phyloP scores from a whole-genome alignment of 257 asterid genomes.

The Linaria vulgaris region DNA sequence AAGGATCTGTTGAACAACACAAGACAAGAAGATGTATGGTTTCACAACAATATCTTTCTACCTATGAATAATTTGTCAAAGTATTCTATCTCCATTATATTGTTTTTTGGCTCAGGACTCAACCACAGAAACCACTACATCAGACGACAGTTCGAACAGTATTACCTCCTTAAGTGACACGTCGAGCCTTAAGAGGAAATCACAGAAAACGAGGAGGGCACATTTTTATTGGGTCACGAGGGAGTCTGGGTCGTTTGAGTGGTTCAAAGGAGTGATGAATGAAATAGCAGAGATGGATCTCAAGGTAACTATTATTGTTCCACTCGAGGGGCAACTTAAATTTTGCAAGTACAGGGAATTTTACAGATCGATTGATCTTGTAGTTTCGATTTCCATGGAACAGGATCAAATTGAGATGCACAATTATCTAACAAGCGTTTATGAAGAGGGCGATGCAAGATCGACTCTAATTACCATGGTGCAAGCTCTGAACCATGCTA shows the following conservation, averaged over 20 bases:
- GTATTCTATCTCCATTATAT: background rate
- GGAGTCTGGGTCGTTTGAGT: conserved; percentile 89
- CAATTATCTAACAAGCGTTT: conserved; percentile 85
- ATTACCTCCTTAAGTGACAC: conserved; percentile 53
- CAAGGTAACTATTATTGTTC: conserved; percentile 48
- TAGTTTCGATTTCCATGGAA: conserved; percentile 20
- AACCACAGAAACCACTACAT: conserved; percentile 63
- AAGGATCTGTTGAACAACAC: conserved; percentile 76
- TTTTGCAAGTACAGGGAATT: background rate
- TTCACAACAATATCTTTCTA: background rate
- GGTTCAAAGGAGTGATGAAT: conserved; percentile 96
- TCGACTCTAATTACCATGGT: conserved; percentile 95
- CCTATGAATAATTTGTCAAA: background rate
- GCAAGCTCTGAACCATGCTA: conserved; percentile 94
- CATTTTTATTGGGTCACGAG: conserved; percentile 95
- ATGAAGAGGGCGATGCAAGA: conserved; percentile 95
- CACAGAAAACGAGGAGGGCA: conserved; percentile 56
- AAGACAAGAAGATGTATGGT: conserved; percentile 58
- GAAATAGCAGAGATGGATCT: conserved; percentile 93
- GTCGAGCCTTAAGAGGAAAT: conserved; percentile 52
- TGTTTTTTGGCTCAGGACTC: conserved; percentile 49
- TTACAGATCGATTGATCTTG: background rate
- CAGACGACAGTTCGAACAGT: conserved; percentile 82
- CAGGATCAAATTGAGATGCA: conserved; percentile 98
- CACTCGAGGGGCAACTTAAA: background rate